These are phyloP conservation scores for Saccharomyces pastorianus DNA, from an alignment of 1,139 yeast species.

Conservation along the genomic window DNA sequence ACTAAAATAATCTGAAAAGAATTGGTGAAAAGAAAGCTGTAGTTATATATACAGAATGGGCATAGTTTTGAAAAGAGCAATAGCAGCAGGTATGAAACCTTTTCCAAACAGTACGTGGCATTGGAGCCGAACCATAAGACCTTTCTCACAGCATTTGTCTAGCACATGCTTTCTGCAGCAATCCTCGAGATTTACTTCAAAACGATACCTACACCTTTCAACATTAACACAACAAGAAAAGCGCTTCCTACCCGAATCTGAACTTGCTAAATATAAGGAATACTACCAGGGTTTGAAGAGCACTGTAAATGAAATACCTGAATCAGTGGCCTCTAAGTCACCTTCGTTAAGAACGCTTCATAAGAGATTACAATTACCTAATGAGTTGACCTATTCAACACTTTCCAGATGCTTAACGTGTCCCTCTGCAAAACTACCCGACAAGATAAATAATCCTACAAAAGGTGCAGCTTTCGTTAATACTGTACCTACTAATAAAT, in stretches of 20 bases:
- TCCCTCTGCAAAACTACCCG: conserved; percentile 33
- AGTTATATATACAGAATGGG: background rate
- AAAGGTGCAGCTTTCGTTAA: conserved; percentile 15
- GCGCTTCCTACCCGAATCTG: conserved; percentile 4
- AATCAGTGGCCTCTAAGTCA: conserved; percentile 45
- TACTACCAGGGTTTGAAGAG: conserved; percentile 20
- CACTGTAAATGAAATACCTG: conserved; percentile 31
- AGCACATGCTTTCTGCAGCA: background rate
- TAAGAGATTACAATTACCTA: conserved; percentile 58
- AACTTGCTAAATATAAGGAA: conserved; percentile 19
- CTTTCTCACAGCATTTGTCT: background rate
- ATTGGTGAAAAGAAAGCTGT: background rate
- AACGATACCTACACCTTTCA: background rate
- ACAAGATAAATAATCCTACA: conserved; percentile 9
- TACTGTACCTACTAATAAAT: conserved; percentile 36
- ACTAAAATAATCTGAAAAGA: background rate
- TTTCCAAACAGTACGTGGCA: background rate
- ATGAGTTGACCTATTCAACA: conserved; percentile 50
- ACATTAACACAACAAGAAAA: background rate
- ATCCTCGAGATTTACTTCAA: background rate
- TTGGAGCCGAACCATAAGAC: background rate
- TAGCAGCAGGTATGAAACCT: background rate
- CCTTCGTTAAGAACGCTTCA: conserved; percentile 76
- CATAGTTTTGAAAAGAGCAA: background rate
- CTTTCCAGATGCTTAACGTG: conserved; percentile 75